These are phyloP conservation scores for Saksenaea oblongispora DNA, from an alignment of 371 early-diverging fungal genomes.

Conservation along the genomic window DNA sequence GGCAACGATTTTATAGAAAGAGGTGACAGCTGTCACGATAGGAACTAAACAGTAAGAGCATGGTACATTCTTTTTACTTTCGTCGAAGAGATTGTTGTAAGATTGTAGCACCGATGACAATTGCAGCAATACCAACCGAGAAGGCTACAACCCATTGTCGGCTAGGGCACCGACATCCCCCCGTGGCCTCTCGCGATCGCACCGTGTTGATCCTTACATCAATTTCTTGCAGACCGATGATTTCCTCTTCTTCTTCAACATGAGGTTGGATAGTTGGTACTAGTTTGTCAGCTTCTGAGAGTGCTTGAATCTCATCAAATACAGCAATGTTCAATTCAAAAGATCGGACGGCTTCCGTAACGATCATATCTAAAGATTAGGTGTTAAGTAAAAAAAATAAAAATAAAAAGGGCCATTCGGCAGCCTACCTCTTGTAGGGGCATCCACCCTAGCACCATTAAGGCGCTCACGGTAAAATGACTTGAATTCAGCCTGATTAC, in stretches of 20 bases:
- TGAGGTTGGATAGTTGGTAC: slow-evolving; percentile 9
- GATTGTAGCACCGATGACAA: neutral
- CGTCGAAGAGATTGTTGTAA: neutral
- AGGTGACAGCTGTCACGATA: too few species aligned
- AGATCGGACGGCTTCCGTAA: slow-evolving; percentile 40
- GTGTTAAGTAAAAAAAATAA: too few species aligned
- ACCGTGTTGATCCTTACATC: neutral
- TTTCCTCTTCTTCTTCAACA: neutral
- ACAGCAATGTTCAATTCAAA: slow-evolving; percentile 51
- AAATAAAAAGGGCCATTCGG: too few species aligned
- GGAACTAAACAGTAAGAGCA: neutral
- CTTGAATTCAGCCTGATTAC: slow-evolving; percentile 39
- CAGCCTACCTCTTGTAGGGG: slow-evolving; percentile 8
- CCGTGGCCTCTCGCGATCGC: neutral
- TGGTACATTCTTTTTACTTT: neutral
- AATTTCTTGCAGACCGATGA: neutral
- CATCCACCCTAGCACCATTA: slow-evolving; percentile 16
- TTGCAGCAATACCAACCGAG: neutral
- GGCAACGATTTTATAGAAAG: too few species aligned
- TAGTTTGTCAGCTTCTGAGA: slow-evolving; percentile 36
- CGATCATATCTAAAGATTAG: slow-evolving; percentile 36
- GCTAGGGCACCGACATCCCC: neutral
- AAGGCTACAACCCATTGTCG: neutral
- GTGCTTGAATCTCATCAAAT: slow-evolving; percentile 47
- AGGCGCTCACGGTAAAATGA: slow-evolving; percentile 34